Evolutionary conservation across 768 basidiomycete species (phyloP), one percentile per base, ranked within the genome.

Genomic region (Termitomyces sp.): DNA sequence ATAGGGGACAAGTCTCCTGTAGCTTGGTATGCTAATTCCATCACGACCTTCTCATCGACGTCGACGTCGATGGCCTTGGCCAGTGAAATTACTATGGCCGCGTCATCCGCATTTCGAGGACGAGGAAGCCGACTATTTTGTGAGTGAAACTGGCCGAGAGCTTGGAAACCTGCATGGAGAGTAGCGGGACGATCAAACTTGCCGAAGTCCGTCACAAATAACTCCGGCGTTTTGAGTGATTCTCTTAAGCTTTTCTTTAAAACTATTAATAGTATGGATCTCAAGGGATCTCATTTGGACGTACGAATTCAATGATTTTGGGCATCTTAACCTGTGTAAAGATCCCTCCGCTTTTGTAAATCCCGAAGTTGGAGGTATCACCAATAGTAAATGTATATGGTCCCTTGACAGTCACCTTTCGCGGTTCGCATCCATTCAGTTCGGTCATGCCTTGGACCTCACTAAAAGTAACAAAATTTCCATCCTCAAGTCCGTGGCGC

Each of bases 291-390:
- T 39, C n/a, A 7, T 26, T 42, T 12, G 28, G 3, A 80, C 94
- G 67, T 65, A 98, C 96, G 66, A 98, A 99, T 69, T 94, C 85
- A 50, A 98, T 76, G 51, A 94, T 81, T 75, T 96, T 98, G 10
- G 97, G 97, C 94, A 98, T 96, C 77, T 98, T 99, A 62, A 98
- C 94, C 72, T 99, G 97, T 7, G 92, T 94, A 71, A 98, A 99
- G 60, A 95, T 89, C 37, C 97, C 97, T 26, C 96, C 97, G 29
- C 83, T 69, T 63, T 86, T 83, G 74, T 98, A 98, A 46, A 83
- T 78, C 28, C 86, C 79, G 12, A 97, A 69, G 36, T 80, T 80
- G 31, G 86, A 82, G 2, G 95, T 98, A 69, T 97, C 92, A 3
- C 97, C 96, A 57, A 99, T 96, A 31, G 88, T 78, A 73, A 99